A percentile compares a stretch with the other conserved stretches of the same genome.
phyloP scores from a whole-genome alignment of 179 eudicot genomes.

The Gypsophila paniculata region DNA sequence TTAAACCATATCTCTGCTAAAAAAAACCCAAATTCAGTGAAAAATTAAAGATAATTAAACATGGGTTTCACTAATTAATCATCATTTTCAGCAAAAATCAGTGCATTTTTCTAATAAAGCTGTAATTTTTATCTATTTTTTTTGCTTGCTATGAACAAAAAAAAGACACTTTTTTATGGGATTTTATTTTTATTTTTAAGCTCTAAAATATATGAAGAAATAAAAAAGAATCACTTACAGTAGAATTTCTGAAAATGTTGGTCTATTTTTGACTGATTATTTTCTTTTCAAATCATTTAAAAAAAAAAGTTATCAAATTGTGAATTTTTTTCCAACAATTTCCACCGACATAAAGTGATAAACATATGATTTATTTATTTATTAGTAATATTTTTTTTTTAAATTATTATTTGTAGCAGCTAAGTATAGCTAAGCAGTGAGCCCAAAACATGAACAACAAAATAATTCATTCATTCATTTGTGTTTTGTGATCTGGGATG shows the following conservation, averaged over 20 bases:
- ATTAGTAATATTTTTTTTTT: constrained; percentile 3
- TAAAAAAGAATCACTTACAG: background rate
- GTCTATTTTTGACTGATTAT: background rate
- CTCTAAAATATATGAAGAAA: background rate
- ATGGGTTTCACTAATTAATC: constrained; percentile 10
- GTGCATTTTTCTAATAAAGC: background rate
- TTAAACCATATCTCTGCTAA: constrained; percentile 11
- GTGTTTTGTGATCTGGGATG: constrained; percentile 18
- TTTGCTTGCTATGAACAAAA: background rate
- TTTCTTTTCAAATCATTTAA: background rate
- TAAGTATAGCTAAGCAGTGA: too few relatives aligned
- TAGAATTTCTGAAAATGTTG: constrained; percentile 8
- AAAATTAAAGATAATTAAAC: constrained; percentile 8
- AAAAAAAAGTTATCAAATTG: background rate
- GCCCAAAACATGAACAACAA: too few relatives aligned
- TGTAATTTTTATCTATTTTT: background rate
- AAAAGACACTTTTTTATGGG: background rate
- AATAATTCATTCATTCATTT: too few relatives aligned
- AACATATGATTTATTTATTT: constrained; percentile 17
- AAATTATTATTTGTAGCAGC: background rate
- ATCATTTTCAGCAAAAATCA: background rate
- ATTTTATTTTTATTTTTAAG: background rate
- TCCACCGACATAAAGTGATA: constrained; percentile 30
- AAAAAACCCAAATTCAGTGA: background rate
- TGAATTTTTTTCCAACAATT: constrained; percentile 15